Evolutionary conservation across 1,284 basidiomycete genomes (phyloP), one percentile per base, ranked within the genome.

Genomic region (Ustilago sp.): DNA sequence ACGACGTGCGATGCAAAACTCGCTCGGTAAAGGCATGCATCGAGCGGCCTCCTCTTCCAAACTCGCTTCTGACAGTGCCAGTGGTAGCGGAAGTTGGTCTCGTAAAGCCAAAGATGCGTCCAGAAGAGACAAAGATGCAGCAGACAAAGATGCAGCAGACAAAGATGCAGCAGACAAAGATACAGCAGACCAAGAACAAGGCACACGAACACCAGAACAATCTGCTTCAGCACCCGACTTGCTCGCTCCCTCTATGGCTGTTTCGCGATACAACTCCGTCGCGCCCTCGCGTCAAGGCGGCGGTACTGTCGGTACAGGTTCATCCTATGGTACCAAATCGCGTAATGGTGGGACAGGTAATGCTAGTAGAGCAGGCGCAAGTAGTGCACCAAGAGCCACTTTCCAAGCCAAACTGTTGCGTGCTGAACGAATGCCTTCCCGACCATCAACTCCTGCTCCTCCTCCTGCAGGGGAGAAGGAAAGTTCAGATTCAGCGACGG

Each of bases 341-440:
- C 53, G 64, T 23, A 50, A 13, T 50, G 48, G 41, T 9, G 57
- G 60, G 8, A 53, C 63, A 8, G 70, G 60, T 9, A 66, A 55
- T 32, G 58, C 58, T 31, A 72, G 66, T 45, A 55, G 68, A 50
- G 63, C 65, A 8, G 62, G 64, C 17, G 58, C 59, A 38, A 62
- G 63, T 47, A 70, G 53, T 34, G 68, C 75, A 6, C 75, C 75
- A 12, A 60, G 75, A 12, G 75, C 75, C 8, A 77, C 70, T 31
- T 77, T 77, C 63, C 61, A 63, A 34, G 75, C 75, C 23, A 69
- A 70, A n/a, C 47, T 77, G 36, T 55, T 73, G 17, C 63, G 75
- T 23, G 75, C 71, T 13, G 75, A 77, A 55, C 61, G 71, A 23
- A 77, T 77, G 75, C 75, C 71, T 19, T 73, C 74, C 19, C 43